phyloP scores from a whole-genome alignment of 2,329 filamentous ascomycete species.

The Fusarium sarcochroum region DNA sequence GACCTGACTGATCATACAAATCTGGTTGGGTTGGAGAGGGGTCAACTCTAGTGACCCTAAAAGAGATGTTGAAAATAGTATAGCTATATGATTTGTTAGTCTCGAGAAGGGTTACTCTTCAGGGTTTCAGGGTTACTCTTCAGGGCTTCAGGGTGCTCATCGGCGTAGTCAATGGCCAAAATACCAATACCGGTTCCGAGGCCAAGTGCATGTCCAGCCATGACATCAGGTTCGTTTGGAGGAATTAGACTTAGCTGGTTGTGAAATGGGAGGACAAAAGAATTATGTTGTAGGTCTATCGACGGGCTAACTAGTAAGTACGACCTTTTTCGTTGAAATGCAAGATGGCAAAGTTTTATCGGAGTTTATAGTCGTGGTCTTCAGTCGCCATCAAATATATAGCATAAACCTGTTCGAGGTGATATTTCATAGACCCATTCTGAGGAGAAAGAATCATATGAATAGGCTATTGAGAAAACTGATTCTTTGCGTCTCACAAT shows the following conservation, averaged over 20 bases:
- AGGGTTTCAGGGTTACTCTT: no score
- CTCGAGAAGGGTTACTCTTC: fast-evolving
- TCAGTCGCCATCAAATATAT: no score
- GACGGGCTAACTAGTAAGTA: no score
- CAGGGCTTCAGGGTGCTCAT: slow-evolving; percentile 30
- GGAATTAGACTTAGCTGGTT: slow-evolving; percentile 17
- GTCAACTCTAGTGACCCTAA: slow-evolving; percentile 27
- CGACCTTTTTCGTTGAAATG: neutral
- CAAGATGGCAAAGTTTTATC: no score
- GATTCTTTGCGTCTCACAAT: no score
- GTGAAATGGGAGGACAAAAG: slow-evolving; percentile 17
- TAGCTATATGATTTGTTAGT: fast-evolving
- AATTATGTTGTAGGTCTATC: slow-evolving; percentile 21
- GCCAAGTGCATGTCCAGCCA: slow-evolving; percentile 4
- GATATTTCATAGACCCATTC: no score
- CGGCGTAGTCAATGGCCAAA: slow-evolving; percentile 24
- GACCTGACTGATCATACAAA: slow-evolving; percentile 7
- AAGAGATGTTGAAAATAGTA: neutral
- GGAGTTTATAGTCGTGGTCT: no score
- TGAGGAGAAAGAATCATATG: no score
- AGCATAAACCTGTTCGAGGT: no score
- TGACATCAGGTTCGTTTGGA: neutral
- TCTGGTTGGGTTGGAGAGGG: slow-evolving; percentile 35
- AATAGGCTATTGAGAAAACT: no score
- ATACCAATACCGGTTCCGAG: slow-evolving; percentile 19